These are phyloP conservation scores for Blastocystis sp. DNA, from an alignment of 352 stramenopile species.

Conservation along the genomic window DNA sequence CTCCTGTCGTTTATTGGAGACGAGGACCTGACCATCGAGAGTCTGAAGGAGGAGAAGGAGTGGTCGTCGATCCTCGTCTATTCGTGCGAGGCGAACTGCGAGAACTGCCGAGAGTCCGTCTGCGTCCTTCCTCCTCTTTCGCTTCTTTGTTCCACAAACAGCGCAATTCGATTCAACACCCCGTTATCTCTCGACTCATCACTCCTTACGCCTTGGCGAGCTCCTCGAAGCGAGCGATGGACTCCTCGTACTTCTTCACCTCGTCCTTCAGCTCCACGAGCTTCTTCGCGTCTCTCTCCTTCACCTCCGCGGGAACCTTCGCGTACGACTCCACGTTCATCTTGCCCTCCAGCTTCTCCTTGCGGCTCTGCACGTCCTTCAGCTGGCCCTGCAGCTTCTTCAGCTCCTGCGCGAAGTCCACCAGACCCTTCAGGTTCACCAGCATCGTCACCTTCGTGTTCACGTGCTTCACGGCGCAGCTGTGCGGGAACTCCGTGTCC, in stretches of 20 bases:
- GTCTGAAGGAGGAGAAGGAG: slow-evolving; percentile 31
- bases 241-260: slow-evolving; percentile 70
- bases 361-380: slow-evolving; percentile 62
- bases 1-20: slow-evolving; percentile 39
- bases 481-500: slow-evolving; percentile 76
- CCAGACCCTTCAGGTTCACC: slow-evolving; percentile 79
- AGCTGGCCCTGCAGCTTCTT: slow-evolving; percentile 83
- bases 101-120: not conserved
- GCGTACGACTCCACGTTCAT: slow-evolving; percentile 67
- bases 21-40: not conserved
- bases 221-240: slow-evolving; percentile 17
- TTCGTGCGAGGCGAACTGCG: slow-evolving; percentile 4
- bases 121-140: not conserved
- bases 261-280: slow-evolving; percentile 74
- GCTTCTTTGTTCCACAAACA: slow-evolving; percentile 10
- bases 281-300: slow-evolving; percentile 74
- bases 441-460: slow-evolving; percentile 90
- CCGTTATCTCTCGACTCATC: no score
- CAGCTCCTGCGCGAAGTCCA: slow-evolving; percentile 79
- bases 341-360: slow-evolving; percentile 70
- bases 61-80: slow-evolving; percentile 61
- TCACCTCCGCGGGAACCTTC: slow-evolving; percentile 74
- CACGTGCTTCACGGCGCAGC: slow-evolving; percentile 88
- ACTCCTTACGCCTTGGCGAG: slow-evolving; percentile 54
- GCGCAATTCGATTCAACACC: not conserved